Base-by-base conservation (phyloP, 2,329 filamentous ascomycete species). In the Colletotrichum somersetense region DNA sequence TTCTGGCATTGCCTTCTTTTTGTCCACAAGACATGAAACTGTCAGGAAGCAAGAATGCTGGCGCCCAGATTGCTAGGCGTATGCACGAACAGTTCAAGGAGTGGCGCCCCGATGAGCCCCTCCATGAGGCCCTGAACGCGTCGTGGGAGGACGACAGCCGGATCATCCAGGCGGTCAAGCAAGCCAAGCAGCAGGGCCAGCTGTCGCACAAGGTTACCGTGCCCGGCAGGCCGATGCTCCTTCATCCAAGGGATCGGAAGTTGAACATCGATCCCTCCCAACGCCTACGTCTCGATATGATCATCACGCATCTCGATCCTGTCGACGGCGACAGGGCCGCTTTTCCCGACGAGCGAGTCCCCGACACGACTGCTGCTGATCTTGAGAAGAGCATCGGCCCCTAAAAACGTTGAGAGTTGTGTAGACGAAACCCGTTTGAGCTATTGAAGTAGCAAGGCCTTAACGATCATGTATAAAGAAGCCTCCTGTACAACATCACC, bases 51-150 rank as follows among this genome's bases (percentile, higher is more conserved):
- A 44, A 59, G 2, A 16, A 38, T n/a, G 20, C 26, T 33, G 58
- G 64, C 16, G 33, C 55, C 38, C 16, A 40, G 14, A 55, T 66
- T 20, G 42, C 52, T 16, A 38, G 20, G 18, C 33, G 35, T 18
- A 35, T 62, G 40, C 46, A 40, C 48, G 18, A 44, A 3, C 35
- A 35, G 33, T 63, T 62, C 50, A 26, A n/a, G 14, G 52, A 26
- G 18, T 72, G 66, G 62, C 30, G 18, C 2, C 62, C 57, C 35
- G 44, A 16, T 18, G 10, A 40, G 20, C 67, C 73, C 12, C 58
- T 75, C 18, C 59, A 75, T 56, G 42, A 58, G 42, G 46, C 69
- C 35, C 58, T 75, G n/a, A 46, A 42, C 14, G 23, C 23, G 12
- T 62, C 66, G 4, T 57, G 55, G 38, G 72, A 57, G 7, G 58